Percentiles rank a stretch among this genome's conserved stretches.
phyloP scores from a whole-genome alignment of 2,329 filamentous ascomycete species.

The Cadophora sp. region DNA sequence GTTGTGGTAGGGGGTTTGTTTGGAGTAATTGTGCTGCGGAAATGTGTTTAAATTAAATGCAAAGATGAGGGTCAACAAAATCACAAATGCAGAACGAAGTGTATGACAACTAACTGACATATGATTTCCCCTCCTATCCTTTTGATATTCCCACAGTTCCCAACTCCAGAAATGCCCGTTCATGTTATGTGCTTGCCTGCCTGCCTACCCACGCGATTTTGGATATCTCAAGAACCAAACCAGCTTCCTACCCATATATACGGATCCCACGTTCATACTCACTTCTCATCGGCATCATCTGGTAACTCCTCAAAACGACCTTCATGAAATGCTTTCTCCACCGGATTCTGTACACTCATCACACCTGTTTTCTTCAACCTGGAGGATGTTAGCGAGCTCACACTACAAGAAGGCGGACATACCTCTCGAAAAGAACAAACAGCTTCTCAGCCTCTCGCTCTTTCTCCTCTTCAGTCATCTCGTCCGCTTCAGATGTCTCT shows the following conservation, averaged over 20 bases:
- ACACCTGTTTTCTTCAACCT: constrained; percentile 42
- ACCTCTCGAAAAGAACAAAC: constrained; percentile 46
- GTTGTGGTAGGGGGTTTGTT: too few relatives aligned
- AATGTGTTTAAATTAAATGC: too few relatives aligned
- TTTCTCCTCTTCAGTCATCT: constrained; percentile 92
- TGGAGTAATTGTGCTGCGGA: too few relatives aligned
- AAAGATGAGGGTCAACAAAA: too few relatives aligned
- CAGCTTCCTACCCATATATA: background rate
- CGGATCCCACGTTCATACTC: background rate
- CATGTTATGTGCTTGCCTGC: background rate
- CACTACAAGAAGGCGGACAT: constrained; percentile 7
- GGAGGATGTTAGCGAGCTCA: constrained; percentile 17
- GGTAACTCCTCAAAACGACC: constrained; percentile 43
- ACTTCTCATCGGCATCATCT: constrained; percentile 43
- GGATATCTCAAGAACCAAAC: constrained; percentile 3
- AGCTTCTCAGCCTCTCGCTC: constrained; percentile 68
- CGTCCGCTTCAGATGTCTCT: constrained; percentile 56
- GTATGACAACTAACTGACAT: too few relatives aligned
- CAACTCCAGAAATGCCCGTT: background rate
- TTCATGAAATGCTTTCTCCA: constrained; percentile 38
- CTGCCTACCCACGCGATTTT: constrained; percentile 12
- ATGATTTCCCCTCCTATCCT: too few relatives aligned
- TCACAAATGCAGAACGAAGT: too few relatives aligned
- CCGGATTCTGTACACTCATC: constrained; percentile 43
- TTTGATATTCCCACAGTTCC: background rate